phyloP scores from a whole-genome alignment of 805 yeast genomes.

The Candida oleophila region DNA sequence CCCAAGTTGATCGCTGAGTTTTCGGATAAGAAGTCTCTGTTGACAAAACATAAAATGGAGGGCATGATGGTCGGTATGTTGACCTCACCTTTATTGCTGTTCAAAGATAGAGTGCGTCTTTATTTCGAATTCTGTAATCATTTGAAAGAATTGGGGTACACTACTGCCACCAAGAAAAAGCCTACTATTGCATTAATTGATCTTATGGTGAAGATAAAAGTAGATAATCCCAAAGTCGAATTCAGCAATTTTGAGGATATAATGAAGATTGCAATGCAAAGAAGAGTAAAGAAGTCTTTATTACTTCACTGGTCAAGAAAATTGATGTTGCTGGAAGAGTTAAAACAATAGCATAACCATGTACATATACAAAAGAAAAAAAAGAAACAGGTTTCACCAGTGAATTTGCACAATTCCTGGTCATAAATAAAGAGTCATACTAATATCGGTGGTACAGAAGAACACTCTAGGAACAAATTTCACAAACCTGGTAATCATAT shows the following conservation, averaged over 20 bases:
- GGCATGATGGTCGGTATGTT: background rate
- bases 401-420: background rate
- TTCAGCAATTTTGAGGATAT: background rate
- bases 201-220: background rate
- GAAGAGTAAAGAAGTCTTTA: background rate
- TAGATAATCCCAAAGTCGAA: background rate
- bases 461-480: too few species aligned
- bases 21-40: background rate
- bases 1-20: background rate
- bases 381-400: background rate
- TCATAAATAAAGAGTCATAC: background rate
- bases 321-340: background rate
- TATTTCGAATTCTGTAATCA: background rate
- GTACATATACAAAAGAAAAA: too few species aligned
- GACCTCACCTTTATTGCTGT: background rate
- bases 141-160: background rate
- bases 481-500: too few species aligned
- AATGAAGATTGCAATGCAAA: background rate
- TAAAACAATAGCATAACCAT: background rate
- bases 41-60: background rate
- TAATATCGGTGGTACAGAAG: too few species aligned
- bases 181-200: background rate
- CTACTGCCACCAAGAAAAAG: background rate
- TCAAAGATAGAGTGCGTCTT: background rate
- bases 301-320: background rate